Evolutionary conservation across 2,329 filamentous ascomycete genomes (phyloP), one percentile per base, ranked within the genome.

Genomic region (Elsinoe australis): DNA sequence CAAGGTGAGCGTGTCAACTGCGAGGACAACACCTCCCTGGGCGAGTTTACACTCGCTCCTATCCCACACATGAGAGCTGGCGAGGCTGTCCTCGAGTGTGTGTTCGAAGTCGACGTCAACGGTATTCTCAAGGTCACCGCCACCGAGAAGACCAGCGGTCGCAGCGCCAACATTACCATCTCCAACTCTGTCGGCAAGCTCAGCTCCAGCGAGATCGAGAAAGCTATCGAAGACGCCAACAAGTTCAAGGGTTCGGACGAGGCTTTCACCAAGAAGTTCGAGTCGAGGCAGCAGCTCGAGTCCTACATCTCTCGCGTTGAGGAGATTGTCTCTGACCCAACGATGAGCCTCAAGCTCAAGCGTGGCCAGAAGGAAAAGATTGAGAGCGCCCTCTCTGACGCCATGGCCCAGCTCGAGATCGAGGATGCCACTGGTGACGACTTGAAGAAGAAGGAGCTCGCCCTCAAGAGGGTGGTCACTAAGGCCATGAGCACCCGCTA

Each of bases 81-180:
- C 68, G 92, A 98, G 68, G 86, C 92, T 60, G 89, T 94, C 58
- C 85, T 98, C 36, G 92, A 98, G 75, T 86, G 90, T 60, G 88
- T 96, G 69, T 96, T 98, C 73, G 92, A 98, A 76, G 92, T 98
- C 66, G 92, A 98, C 61, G 92, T 95, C 79, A 98, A 98, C 78
- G 92, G 92, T 83, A 95, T 95, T 69, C 83, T 98, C 58, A 98
- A 98, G 83, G 92, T 96, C 64, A 96, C 90, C 55, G 92, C 92
- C 59, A 95, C 90, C 39, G 92, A 98, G 81, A 98, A 98, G 83
- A 90, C 87, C 60, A 95, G 92, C 26, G 92, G 92, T 64, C 89
- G 92, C 69, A 92, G 79, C 65, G 92, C 92, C 73, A 98, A 98
- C 82, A 98, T 98, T 71, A 98, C 92, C 68, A 98, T 98, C 73